Evolutionary conservation across 306 rosid genomes (phyloP), one percentile per base, ranked within the genome.

Genomic region (Acacia melanoxylon): DNA sequence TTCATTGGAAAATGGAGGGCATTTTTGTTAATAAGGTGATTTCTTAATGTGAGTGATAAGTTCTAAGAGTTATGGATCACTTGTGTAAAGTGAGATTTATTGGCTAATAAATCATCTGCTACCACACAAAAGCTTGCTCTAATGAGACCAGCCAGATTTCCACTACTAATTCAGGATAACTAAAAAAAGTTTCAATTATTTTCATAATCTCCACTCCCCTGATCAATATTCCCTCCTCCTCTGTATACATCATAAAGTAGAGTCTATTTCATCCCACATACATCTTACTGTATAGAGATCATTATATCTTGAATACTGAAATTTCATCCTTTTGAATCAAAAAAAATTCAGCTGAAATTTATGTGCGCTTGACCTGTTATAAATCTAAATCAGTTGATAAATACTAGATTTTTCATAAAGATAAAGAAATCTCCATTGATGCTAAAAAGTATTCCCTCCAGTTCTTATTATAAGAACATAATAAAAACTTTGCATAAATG

Each of bases 81-180:
- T 78, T 75, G 74, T 56, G 74, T n/a, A 78, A 87, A 88, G 83
- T 69, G 83, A 86, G 81, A 76, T 41, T 82, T 62, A 92, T 89
- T 90, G 92, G 92, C 82, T 86, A 72, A 65, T 86, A 68, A 84
- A 87, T 59, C 68, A 79, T 78, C 74, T 86, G 75, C 81, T 85
- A 65, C 83, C 84, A 86, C 97, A 91, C 90, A 78, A 87, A 89
- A 75, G 77, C 51, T 63, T 72, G 1, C 69, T 90, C 83, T 84
- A 85, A 95, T 95, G 91, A 91, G 98, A 86, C 94, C 93, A 95
- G 79, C 92, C 77, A 78, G 91, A 83, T 83, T 83, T 85, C 95
- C 99, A 95, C 95, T 88, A 95, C 95, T 88, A 80, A 87, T 79
- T 83, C 79, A 70, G 81, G 91, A 91, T 88, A 93, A 82, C 86